phyloP scores from a whole-genome alignment of 352 stramenopile species.

The Pythium phragmiticola region DNA sequence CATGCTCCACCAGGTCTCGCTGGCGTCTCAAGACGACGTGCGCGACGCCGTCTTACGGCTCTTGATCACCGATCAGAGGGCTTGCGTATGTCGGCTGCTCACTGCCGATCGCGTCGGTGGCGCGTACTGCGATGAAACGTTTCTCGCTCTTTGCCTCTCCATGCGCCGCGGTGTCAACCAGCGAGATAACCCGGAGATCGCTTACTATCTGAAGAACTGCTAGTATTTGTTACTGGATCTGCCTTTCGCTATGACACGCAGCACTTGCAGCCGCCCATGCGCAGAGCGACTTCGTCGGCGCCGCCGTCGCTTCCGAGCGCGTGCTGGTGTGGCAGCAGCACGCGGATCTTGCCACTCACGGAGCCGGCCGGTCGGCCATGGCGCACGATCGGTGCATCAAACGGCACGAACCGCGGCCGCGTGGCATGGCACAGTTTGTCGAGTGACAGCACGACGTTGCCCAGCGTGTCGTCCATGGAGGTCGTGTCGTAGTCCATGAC shows the following conservation, averaged over 20 bases:
- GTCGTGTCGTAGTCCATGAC: constrained; percentile 84
- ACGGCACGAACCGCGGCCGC: constrained; percentile 43
- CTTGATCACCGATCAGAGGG: not conserved
- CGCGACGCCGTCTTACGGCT: not conserved
- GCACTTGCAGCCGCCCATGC: constrained; percentile 51
- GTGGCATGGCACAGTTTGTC: constrained; percentile 49
- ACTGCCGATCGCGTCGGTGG: not conserved
- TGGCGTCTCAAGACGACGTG: not conserved
- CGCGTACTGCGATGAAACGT: not conserved
- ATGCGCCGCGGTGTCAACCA: not conserved
- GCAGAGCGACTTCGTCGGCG: constrained; percentile 21
- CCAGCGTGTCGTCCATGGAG: constrained; percentile 69
- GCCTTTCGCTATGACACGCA: constrained; percentile 36
- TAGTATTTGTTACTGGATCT: no score
- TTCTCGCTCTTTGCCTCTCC: not conserved
- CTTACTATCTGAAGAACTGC: no score
- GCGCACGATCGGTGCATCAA: constrained; percentile 46
- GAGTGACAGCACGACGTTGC: constrained; percentile 57
- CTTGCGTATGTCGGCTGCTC: not conserved
- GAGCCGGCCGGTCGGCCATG: constrained; percentile 56
- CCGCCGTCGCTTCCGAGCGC: not conserved
- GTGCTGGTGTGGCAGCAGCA: constrained; percentile 56
- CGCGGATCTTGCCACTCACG: constrained; percentile 52
- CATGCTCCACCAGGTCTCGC: not conserved
- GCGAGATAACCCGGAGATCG: no score